Base-by-base conservation (phyloP, 2,329 filamentous ascomycete species). In the Diaporthe caulivora region DNA sequence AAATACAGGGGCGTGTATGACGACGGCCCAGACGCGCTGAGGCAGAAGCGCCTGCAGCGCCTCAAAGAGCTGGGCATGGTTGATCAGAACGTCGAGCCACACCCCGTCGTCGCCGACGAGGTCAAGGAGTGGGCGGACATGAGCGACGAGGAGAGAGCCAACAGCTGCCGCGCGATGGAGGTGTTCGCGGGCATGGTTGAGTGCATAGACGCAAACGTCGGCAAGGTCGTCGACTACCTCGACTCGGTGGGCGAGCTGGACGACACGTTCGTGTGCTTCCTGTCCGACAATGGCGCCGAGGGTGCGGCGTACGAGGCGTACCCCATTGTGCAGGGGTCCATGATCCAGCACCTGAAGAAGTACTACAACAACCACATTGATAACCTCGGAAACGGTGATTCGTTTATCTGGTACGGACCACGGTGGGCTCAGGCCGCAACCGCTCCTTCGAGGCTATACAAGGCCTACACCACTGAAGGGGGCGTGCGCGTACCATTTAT, bases 111-210 rank as follows among this genome's bases (percentile, higher is more conserved):
- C 0, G 85, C 85, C 4, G 84, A 86, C 29, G 85, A 87, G 72
- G 81, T 85, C 5, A 85, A 85, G 76, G 80, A 85, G 49, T 89
- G 87, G 87, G 78, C 80, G 3, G 84, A 86, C 5, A 78, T 89
- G 78, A 82, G 81, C 2, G 80, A 84, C 1, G 85, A 87, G 37
- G 86, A 87, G 73, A 82, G 82, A 70, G 82, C 82, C 4, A 86
- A 86, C 72, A 89, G 88, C 11, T 85, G 80, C 76, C 85, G 82
- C 31, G 86, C 88, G 0, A 91, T 91, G 90, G 90, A 92, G 77
- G 86, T 88, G 4, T 92, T 88, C 73, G 90, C 91, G 0, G 91
- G 84, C 17, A 92, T 92, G 89, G 90, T 92, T 3, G 89, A 92
- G 72, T 84, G 84, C 68, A 91, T 92, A 70, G 91, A 92, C 76